Evolutionary conservation across 176 grass and related monocot genomes (phyloP), one percentile per base, ranked within the genome.

Genomic region (Themeda triandra): DNA sequence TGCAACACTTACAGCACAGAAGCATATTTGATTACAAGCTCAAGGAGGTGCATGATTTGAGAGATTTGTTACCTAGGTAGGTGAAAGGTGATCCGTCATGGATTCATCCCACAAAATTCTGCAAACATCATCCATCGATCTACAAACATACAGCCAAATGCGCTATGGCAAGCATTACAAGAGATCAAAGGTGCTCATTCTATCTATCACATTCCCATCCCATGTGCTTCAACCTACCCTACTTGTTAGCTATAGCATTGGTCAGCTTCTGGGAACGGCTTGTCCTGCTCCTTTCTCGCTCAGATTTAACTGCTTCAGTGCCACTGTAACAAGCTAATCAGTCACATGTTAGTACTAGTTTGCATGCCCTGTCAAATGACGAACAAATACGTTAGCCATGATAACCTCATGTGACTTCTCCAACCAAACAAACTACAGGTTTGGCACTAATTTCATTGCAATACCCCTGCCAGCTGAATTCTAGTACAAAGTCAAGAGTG

Each of bases 261-360:
- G 18, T 9, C 41, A 71, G 32, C 65, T 82, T 77, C 24, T 65
- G 2, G 54, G 73, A 33, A 4, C 32, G 2, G 32, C 32, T 33
- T 33, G 32, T 33, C 32, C 32, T 33, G 32, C 32, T 33, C 32
- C 32, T 33, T 33, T 33, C 32, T 33, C 32, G 32, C 32, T 33
- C 32, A 33, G 32, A 4, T 4, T 33, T 33, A 33, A 33, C 32
- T 33, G 32, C 32, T 33, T 33, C 32, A 33, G 32, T 33, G 32
- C 32, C 32, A 33, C 82, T 85, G 78, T 39, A 63, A 85, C 77
- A 73, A 88, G 86, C 89, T 88, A 60, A 45, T 54, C 51, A 54
- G 19, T 25, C 66, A 69, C 11, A 41, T n/a, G 17, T 69, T 24
- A 42, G 37, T 42, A 6, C 10, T 25, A 40, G 35, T 33, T 4